Conservation (phyloP, 352 stramenopile species). For the Globisporangium middletonii region DNA sequence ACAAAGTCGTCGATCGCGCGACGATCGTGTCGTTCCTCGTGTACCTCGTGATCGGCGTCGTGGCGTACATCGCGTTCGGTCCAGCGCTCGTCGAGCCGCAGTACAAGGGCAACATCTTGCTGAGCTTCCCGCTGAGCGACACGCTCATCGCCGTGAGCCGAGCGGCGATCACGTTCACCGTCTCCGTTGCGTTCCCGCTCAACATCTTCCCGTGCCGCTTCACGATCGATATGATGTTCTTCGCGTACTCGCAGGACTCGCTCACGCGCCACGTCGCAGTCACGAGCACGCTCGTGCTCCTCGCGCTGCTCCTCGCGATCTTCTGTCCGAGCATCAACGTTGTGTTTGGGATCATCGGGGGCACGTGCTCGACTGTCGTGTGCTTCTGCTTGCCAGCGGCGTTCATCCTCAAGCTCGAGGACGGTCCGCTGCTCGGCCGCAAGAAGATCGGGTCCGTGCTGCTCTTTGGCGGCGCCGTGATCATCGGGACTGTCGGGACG, state of each 20-base stretch:
- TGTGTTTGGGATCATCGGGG: slow-evolving; percentile 82
- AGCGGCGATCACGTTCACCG: slow-evolving; percentile 83
- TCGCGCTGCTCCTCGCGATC: slow-evolving; percentile 70
- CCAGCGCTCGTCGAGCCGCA: slow-evolving; percentile 49
- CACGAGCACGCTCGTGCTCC: slow-evolving; percentile 50
- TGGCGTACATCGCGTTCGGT: slow-evolving; percentile 79
- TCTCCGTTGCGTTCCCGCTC: slow-evolving; percentile 76
- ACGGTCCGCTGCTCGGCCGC: slow-evolving; percentile 51
- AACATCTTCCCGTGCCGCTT: slow-evolving; percentile 87
- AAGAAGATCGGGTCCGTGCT: slow-evolving; percentile 76
- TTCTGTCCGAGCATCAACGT: slow-evolving; percentile 85
- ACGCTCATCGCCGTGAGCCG: slow-evolving; percentile 74
- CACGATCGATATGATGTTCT: slow-evolving; percentile 88
- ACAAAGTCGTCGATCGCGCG: slow-evolving; percentile 81
- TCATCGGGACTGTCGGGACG: slow-evolving; percentile 67
- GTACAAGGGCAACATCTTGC: slow-evolving; percentile 79
- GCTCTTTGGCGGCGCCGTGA: slow-evolving; percentile 59
- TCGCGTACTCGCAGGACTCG: slow-evolving; percentile 69
- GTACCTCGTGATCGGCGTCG: slow-evolving; percentile 72
- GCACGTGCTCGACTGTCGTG: slow-evolving; percentile 76
- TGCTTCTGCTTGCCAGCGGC: slow-evolving; percentile 81
- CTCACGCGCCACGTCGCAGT: slow-evolving; percentile 55
- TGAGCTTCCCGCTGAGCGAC: slow-evolving; percentile 74
- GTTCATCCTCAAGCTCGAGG: slow-evolving; percentile 84
- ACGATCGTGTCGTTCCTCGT: slow-evolving; percentile 68